Conservation (phyloP, 208 protist genomes). For the Novymonas esmeraldas region DNA sequence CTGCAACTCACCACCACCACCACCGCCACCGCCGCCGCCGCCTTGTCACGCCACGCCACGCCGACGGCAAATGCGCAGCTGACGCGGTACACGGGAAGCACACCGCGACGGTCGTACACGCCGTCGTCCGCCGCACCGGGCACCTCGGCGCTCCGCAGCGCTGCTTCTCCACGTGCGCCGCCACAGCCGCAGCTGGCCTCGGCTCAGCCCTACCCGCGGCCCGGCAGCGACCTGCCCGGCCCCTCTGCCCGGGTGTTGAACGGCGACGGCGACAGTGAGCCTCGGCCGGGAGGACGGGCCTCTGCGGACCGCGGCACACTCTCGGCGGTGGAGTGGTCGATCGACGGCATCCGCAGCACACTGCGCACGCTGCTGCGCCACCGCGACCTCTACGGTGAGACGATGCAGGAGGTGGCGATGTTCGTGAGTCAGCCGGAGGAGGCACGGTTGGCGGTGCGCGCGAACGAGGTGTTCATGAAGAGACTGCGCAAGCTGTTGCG, state of each 20-base stretch:
- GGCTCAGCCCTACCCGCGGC: neutral
- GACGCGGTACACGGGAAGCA: neutral
- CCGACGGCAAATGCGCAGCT: neutral
- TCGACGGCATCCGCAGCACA: constrained; percentile 49
- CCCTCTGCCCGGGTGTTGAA: neutral
- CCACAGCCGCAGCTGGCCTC: constrained; percentile 5
- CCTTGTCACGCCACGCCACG: constrained; percentile 1
- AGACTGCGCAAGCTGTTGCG: constrained; percentile 45
- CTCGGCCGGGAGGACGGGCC: neutral
- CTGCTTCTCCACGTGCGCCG: constrained; percentile 1
- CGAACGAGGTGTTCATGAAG: constrained; percentile 71
- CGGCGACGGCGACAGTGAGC: neutral
- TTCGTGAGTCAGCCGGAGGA: constrained; percentile 58
- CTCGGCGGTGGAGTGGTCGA: constrained; percentile 44
- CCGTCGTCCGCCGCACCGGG: constrained; percentile 1
- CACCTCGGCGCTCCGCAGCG: constrained; percentile 3
- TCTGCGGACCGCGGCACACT: constrained; percentile 10
- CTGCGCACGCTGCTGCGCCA: constrained; percentile 48
- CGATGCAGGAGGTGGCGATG: constrained; percentile 49
- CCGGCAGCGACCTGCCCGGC: neutral
- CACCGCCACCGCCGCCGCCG: neutral
- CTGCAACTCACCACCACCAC: constrained; percentile 1
- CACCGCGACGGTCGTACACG: neutral
- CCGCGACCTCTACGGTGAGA: constrained; percentile 44
- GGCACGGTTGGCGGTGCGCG: constrained; percentile 45